phyloP scores from a whole-genome alignment of 2,329 filamentous ascomycete species.

The Penicillium sp. region DNA sequence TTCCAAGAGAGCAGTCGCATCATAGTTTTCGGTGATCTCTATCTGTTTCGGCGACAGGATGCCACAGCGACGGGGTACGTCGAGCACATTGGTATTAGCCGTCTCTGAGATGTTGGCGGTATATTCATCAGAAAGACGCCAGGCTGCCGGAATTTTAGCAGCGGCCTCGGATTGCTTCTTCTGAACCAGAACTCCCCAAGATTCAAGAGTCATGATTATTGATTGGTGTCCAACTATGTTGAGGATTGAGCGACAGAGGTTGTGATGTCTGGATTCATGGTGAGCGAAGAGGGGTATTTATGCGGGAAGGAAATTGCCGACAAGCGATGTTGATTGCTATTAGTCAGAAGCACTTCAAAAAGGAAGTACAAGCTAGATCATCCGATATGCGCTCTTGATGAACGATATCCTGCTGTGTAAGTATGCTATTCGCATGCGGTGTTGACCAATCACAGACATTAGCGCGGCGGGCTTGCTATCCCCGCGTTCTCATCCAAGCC shows the following conservation, averaged over 20 bases:
- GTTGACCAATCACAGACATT: not conserved
- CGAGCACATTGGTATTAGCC: conserved; percentile 9
- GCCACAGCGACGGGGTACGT: conserved; percentile 11
- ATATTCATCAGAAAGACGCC: conserved; percentile 10
- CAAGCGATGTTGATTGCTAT: not conserved
- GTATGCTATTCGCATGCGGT: not conserved
- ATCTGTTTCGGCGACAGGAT: conserved; percentile 9
- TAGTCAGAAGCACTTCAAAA: not conserved
- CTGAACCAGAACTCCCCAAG: conserved; percentile 9
- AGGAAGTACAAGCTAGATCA: not conserved
- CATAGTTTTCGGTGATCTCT: conserved; percentile 15
- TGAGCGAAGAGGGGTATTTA: conserved; percentile 2
- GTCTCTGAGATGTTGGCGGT: conserved; percentile 7
- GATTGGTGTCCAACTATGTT: not conserved
- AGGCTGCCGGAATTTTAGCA: conserved; percentile 12
- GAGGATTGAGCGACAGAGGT: not conserved
- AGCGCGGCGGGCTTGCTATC: not conserved
- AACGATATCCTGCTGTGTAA: not conserved
- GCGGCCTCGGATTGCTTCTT: conserved; percentile 11
- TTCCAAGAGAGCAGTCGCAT: conserved; percentile 13
- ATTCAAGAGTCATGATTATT: conserved; percentile 4
- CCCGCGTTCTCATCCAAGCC: not conserved
- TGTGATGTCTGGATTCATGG: not conserved
- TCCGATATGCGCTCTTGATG: not conserved
- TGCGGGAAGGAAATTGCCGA: not conserved